Evolutionary conservation across 2,329 filamentous ascomycete species (phyloP), one percentile per base, ranked within the genome.

Genomic region (Venturiaceae sp.): DNA sequence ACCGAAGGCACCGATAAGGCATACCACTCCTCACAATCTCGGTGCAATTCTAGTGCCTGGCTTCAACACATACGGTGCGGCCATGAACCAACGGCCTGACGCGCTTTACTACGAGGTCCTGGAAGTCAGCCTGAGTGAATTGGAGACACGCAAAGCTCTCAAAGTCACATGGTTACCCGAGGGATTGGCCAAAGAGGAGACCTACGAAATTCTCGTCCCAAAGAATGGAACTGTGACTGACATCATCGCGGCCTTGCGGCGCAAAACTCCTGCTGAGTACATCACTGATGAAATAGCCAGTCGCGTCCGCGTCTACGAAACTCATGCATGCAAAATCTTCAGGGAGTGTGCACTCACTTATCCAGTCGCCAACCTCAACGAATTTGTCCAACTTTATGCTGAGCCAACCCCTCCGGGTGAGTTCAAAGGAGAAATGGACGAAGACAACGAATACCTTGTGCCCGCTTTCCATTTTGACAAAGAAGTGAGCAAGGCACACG

Each of bases 381-480:
- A 99, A 53, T 97, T 90, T 69, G 84, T 89, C 33, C 82, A 82
- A 7, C 77, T 97, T 2, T 89, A 90, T 63, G 91, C 89, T 0
- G 92, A 96, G 71, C 81, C 84, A 39, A 82, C 92, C 44, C 88
- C 92, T 0, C 83, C 90, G 36, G 85, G 88, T 56, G 84, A 87
- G 57, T 14, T 61, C 9, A 39, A 53, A 13, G 52, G 52, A 34
- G 63, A 65, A 21, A 86, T 87, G 64, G 72, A 81, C 1, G 83
- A 86, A 34, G 86, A 87, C 64, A 72, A 81, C 1, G 83, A 86
- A 34, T 80, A 84, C 55, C 81, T 86, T 58, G 87, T 96, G 58
- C 83, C 86, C 61, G 90, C 87, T 32, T 94, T 92, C 73, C 94
- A 96, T 71, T 99, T 94, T 74, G 92, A 99, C 69, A 88, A 86